Evolutionary conservation across 2,329 filamentous ascomycete species (phyloP).

Genomic region (Cytospora schulzeri): DNA sequence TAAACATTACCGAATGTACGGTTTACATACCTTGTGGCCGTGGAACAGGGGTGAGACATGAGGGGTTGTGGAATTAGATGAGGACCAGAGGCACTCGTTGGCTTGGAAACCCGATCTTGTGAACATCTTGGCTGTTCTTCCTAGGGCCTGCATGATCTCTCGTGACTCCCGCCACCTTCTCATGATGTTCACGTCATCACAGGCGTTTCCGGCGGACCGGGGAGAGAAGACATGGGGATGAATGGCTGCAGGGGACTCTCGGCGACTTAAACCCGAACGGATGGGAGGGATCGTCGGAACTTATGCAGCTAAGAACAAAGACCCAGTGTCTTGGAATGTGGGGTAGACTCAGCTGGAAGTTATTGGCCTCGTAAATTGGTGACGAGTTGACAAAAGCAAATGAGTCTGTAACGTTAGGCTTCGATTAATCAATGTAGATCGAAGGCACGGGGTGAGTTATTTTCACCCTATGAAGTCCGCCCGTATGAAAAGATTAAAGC

Average conservation of each 20-base stretch:
- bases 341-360: not conserved
- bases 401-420: too few relatives aligned
- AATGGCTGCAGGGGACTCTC: not conserved
- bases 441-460: too few relatives aligned
- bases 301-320: not conserved
- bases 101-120: not conserved
- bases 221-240: not conserved
- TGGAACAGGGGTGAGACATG: slow-evolving; percentile 18
- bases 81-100: not conserved
- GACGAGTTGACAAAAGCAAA: too few relatives aligned
- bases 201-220: not conserved
- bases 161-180: not conserved
- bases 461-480: too few relatives aligned
- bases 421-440: too few relatives aligned
- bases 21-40: not conserved
- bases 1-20: not conserved
- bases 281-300: not conserved
- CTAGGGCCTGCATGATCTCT: not conserved
- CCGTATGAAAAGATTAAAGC: too few relatives aligned
- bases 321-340: not conserved
- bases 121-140: not conserved
- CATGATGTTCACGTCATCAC: not conserved
- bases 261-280: not conserved
- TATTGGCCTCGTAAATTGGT: too few relatives aligned
- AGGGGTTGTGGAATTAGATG: not conserved